Base-by-base conservation (phyloP, 2,329 filamentous ascomycete genomes). In the Aspergillus fischeri region DNA sequence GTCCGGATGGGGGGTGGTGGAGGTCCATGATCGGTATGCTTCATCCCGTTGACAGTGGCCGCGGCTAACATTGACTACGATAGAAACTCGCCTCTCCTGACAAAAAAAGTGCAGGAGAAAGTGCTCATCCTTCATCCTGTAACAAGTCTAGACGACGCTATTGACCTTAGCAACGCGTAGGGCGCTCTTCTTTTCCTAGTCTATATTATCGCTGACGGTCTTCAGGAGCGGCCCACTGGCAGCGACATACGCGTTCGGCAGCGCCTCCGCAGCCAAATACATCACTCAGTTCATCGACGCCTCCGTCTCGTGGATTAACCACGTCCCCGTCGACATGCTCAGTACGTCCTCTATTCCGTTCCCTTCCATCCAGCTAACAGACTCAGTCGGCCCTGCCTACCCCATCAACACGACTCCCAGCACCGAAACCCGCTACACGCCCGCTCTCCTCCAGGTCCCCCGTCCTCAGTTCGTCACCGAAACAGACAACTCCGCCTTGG, bases 271-370 rank as follows among this genome's bases (percentile, higher is more conserved):
- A 2, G 82, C 79, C 17, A 87, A 87, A 66, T 88, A 87, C 60
- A 74, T 87, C 4, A 75, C 77, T 7, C 82, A 87, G 60, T 85
- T 83, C 67, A 71, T 86, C 38, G 64, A 75, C 8, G 74, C 82
- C 2, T 72, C 79, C 11, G 66, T 79, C 0, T 79, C 80, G 0
- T 82, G 81, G 65, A 72, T 83, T 55, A 87, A 87, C 66, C 80
- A 85, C 53, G 77, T 87, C 6, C 84, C 85, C 0, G 60, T 73
- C 2, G 76, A 81, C 35, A 71, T 87, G 2, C 77, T 87, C 3
- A 63, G 78, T 67, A 68, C 68, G 53, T 70, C 2, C 5, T 17
- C 32, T 14, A 17, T 17, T 17, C 14, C 29, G 29, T 32, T 32
- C 14, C 32, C 11, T 35, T 35, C 14, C 11, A 35, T 17, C 11